phyloP scores from a whole-genome alignment of 805 yeast genomes.

The Candida gorgasii region DNA sequence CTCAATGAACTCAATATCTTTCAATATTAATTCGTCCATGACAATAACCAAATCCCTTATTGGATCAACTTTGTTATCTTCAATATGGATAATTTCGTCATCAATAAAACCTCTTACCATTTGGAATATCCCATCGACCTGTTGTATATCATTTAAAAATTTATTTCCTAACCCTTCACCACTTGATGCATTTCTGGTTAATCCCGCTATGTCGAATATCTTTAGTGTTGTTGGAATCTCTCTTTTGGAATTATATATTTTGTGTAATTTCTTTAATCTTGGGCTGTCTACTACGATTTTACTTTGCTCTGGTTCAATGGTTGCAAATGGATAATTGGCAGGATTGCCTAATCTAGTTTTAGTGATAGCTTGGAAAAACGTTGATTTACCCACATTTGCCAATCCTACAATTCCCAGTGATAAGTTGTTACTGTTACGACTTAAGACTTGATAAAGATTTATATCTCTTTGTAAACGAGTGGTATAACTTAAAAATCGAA shows the following conservation, averaged over 20 bases:
- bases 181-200: slow-evolving; percentile 93
- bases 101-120: slow-evolving; percentile 97
- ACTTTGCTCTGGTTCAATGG: slow-evolving; percentile 98
- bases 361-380: slow-evolving; percentile 96
- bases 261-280: slow-evolving; percentile 75
- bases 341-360: slow-evolving; percentile 92
- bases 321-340: slow-evolving; percentile 97
- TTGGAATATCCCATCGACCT: slow-evolving; percentile 97
- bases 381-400: slow-evolving; percentile 94
- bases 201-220: slow-evolving; percentile 95
- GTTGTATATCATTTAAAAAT: slow-evolving; percentile 92
- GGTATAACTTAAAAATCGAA: slow-evolving; percentile 9
- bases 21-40: slow-evolving; percentile 61
- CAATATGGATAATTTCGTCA: slow-evolving; percentile 92
- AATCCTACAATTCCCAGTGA: slow-evolving; percentile 87
- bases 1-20: slow-evolving; percentile 64
- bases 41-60: slow-evolving; percentile 63
- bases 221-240: slow-evolving; percentile 92
- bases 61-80: slow-evolving; percentile 50
- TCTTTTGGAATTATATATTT: slow-evolving; percentile 77
- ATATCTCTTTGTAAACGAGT: slow-evolving; percentile 8
- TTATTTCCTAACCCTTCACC: slow-evolving; percentile 99
- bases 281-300: slow-evolving; percentile 91
- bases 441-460: slow-evolving; percentile 35
- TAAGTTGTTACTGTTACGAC: slow-evolving; percentile 64